These are phyloP conservation scores for Leccinum disarticulatum DNA, from an alignment of 768 basidiomycete species.

Conservation along the genomic window DNA sequence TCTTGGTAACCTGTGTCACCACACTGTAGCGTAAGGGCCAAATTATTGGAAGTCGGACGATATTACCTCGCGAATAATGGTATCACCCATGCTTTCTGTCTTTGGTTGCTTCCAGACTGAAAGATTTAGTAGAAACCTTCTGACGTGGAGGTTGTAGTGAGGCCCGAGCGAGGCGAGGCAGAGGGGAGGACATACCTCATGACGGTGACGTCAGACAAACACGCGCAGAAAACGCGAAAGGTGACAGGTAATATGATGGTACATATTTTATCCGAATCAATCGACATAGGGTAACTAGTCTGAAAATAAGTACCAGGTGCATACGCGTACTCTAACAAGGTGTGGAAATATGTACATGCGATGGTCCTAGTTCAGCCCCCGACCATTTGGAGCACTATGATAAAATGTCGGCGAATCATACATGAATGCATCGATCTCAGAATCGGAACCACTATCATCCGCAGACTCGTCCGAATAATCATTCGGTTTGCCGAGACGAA, in stretches of 20 bases:
- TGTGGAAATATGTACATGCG: neutral
- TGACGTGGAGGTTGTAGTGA: conserved; percentile 19
- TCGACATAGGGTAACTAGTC: neutral
- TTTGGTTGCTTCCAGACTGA: conserved; percentile 4
- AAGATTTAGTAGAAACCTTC: conserved; percentile 7
- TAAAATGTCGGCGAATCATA: conserved; percentile 55
- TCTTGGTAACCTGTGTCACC: conserved; percentile 43
- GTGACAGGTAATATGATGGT: neutral
- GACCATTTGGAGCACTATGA: conserved; percentile 48
- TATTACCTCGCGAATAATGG: conserved; percentile 45
- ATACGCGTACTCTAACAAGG: conserved; percentile 4
- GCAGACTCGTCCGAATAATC: conserved; percentile 48
- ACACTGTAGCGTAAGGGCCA: neutral
- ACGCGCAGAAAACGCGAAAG: conserved; percentile 16
- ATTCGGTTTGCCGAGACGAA: conserved; percentile 48
- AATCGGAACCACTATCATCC: conserved; percentile 40
- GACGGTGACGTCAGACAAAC: conserved; percentile 23
- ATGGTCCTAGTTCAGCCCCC: conserved; percentile 12
- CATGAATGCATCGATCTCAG: conserved; percentile 54
- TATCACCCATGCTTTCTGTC: conserved; percentile 32
- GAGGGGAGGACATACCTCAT: conserved; percentile 7
- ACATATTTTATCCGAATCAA: conserved; percentile 1
- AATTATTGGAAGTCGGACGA: neutral
- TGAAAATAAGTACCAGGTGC: neutral
- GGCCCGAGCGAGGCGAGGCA: conserved; percentile 11